These are phyloP conservation scores for Chaetomiaceae sp. DNA, from an alignment of 2,329 filamentous ascomycete genomes.

Conservation along the genomic window DNA sequence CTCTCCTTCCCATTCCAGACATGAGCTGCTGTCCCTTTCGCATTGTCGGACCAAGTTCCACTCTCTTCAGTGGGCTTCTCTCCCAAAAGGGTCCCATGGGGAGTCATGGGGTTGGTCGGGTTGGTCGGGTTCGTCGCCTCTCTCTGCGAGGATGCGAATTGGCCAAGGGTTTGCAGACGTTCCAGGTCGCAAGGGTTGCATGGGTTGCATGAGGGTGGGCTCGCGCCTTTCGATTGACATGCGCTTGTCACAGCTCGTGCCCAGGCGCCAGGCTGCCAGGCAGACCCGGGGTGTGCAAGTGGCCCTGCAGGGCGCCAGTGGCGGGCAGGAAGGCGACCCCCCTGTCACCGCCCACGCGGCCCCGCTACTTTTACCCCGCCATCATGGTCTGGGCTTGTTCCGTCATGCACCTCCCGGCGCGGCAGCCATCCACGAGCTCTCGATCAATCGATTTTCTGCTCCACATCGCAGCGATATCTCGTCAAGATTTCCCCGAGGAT, in stretches of 20 bases:
- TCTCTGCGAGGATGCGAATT: not conserved
- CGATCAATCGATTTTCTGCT: too few relatives aligned
- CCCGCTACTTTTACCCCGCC: slow-evolving; percentile 13
- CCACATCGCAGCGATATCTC: not conserved
- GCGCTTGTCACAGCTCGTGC: too few relatives aligned
- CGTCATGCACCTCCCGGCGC: not conserved
- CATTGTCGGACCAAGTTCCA: slow-evolving; percentile 15
- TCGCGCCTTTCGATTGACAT: slow-evolving; percentile 30
- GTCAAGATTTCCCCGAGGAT: not conserved
- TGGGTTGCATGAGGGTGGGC: slow-evolving; percentile 20
- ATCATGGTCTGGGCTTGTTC: slow-evolving; percentile 10
- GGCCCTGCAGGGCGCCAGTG: not conserved
- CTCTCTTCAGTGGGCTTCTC: slow-evolving; percentile 17
- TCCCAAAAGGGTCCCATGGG: not conserved
- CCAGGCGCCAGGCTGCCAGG: not conserved
- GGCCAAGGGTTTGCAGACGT: not conserved
- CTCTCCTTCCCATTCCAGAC: not conserved
- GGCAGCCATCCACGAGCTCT: not conserved
- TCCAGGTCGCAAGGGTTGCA: too few relatives aligned
- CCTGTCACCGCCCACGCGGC: slow-evolving; percentile 9
- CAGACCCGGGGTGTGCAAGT: not conserved
- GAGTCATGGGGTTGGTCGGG: slow-evolving; percentile 18
- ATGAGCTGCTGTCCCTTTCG: not conserved
- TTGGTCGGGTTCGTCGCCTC: too few relatives aligned
- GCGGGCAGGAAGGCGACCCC: not conserved